Evolutionary conservation across 1,139 yeast genomes (phyloP).

Genomic region (Saccharomycopsis crataegensis): DNA sequence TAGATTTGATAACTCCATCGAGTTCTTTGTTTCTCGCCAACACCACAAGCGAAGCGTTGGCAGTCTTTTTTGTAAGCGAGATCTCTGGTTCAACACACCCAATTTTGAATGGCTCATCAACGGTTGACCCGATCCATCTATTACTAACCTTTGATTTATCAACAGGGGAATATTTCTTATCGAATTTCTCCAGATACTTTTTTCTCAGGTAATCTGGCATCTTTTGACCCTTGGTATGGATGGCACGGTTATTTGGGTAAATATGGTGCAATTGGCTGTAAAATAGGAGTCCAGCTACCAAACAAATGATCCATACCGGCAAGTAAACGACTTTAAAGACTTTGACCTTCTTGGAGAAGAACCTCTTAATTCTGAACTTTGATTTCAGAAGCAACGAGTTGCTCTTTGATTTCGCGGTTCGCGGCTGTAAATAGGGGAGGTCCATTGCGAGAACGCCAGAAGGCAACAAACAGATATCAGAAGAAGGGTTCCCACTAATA

Average conservation of each 20-base stretch:
- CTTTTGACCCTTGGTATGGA: neutral
- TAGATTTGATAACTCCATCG: constrained; percentile 58
- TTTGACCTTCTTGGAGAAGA: neutral
- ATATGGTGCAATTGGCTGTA: too few relatives aligned
- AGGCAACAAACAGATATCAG: too few relatives aligned
- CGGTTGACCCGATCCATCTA: constrained; percentile 17
- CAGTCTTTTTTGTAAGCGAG: constrained; percentile 24
- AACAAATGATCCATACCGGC: too few relatives aligned
- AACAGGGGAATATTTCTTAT: constrained; percentile 8
- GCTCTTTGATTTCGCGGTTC: too few relatives aligned
- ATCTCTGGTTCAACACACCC: constrained; percentile 19
- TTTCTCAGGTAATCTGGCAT: constrained; percentile 7
- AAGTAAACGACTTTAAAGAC: too few relatives aligned
- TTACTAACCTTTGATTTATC: constrained; percentile 13
- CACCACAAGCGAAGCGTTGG: constrained; percentile 80
- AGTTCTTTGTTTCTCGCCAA: constrained; percentile 72
- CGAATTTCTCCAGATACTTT: constrained; percentile 17
- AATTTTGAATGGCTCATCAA: constrained; percentile 20
- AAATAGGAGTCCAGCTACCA: too few relatives aligned
- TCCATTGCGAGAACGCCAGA: too few relatives aligned
- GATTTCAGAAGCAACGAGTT: neutral
- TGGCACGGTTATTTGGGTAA: neutral
- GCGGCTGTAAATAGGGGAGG: too few relatives aligned
- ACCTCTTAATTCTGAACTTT: too few relatives aligned
- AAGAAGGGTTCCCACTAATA: too few relatives aligned